Percentiles rank a stretch among this genome's conserved stretches.
These are phyloP conservation scores for Mediolabrus comicus DNA, from an alignment of 108 stramenopile species.

Conservation along the genomic window DNA sequence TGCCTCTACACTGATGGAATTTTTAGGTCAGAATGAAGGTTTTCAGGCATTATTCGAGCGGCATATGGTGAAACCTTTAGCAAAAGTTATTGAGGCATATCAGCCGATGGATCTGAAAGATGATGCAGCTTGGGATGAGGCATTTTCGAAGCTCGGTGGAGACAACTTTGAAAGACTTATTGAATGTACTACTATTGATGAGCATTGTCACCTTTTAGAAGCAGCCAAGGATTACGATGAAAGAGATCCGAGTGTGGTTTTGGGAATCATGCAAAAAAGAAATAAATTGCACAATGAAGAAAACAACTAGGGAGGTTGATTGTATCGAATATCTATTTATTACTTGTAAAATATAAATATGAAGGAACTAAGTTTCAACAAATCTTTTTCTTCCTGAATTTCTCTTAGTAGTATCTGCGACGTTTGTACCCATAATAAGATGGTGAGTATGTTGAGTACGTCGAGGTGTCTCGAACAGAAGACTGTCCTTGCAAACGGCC, in stretches of 20 bases:
- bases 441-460: neutral
- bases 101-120: neutral
- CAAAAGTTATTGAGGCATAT: slow-evolving; percentile 7
- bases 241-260: no score
- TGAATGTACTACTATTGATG: neutral
- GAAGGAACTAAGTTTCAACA: no score
- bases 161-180: neutral
- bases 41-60: neutral
- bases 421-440: neutral
- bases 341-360: no score
- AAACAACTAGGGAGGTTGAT: no score
- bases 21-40: neutral
- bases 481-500: slow-evolving; percentile 42
- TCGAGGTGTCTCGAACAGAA: neutral
- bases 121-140: neutral
- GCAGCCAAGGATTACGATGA: no score
- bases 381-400: no score
- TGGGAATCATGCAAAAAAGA: no score
- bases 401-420: neutral
- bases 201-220: no score
- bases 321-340: no score
- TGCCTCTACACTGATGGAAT: neutral
- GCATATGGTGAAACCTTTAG: neutral
- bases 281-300: no score
- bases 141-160: neutral